Evolutionary conservation across 805 yeast genomes (phyloP).

Genomic region (Suhomyces sp.): DNA sequence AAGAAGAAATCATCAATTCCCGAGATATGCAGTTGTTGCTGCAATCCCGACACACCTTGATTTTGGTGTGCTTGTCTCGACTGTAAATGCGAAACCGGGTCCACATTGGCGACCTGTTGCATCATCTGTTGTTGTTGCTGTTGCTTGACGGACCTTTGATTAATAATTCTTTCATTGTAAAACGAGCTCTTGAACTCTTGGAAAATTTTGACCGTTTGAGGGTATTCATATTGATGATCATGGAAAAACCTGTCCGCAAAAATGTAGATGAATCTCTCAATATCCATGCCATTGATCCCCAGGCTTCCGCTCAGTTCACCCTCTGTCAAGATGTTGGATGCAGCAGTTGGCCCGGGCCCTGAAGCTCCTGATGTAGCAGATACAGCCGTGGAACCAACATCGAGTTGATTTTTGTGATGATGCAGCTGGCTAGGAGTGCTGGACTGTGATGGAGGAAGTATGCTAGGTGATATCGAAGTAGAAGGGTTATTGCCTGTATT

Average conservation of each 20-base stretch:
- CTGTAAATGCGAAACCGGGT: constrained; percentile 5
- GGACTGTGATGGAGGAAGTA: neutral
- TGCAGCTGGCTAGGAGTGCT: constrained; percentile 6
- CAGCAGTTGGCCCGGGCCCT: constrained; percentile 2
- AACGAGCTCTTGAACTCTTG: constrained; percentile 45
- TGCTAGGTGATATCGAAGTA: constrained; percentile 2
- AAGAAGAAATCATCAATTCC: constrained; percentile 15
- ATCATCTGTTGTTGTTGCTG: constrained; percentile 4
- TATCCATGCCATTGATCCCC: constrained; percentile 22
- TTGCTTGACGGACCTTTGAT: constrained; percentile 15
- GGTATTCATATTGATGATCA: constrained; percentile 41
- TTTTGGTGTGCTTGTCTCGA: constrained; percentile 7
- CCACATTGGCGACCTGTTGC: constrained; percentile 5
- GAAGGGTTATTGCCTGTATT: neutral
- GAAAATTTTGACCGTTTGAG: constrained; percentile 42
- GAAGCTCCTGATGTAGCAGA: neutral
- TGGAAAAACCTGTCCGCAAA: constrained; percentile 44
- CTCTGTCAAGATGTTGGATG: constrained; percentile 2
- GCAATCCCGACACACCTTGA: constrained; percentile 5
- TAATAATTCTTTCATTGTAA: constrained; percentile 41
- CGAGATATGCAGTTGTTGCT: constrained; percentile 7
- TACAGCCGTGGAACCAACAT: constrained; percentile 4
- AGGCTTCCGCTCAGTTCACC: constrained; percentile 6
- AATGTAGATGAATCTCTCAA: constrained; percentile 40
- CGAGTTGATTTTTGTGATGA: constrained; percentile 4